Evolutionary conservation across 768 basidiomycete species (phyloP), one percentile per base, ranked within the genome.

Genomic region (Mycena pura): DNA sequence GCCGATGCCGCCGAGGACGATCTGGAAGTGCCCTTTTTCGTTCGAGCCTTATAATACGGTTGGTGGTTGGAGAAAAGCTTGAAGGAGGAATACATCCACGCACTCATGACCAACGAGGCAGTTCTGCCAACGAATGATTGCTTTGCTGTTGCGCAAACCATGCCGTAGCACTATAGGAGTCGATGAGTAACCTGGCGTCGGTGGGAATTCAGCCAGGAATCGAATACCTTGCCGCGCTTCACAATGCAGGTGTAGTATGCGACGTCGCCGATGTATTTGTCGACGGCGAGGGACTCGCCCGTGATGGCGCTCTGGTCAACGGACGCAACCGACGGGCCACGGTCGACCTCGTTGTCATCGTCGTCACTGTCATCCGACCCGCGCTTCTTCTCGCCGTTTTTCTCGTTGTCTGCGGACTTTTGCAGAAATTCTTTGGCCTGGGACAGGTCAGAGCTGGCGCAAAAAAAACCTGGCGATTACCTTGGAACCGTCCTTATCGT

Each of bases 261-360:
- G 14, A 73, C 68, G 46, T 82, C 81, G 27, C 77, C 79, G 29
- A 80, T 52, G 52, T 70, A 80, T 63, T 83, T 83, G 65, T 82
- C 80, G 22, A 78, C 77, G 11, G 82, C 78, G 14, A 83, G 73
- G 19, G 76, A 78, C 65, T 83, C 82, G 29, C 81, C 81, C 0
- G 81, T 82, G 48, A 82, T 80, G 15, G 80, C 80, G 28, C 74
- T 76, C 63, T 83, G 81, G 63, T 83, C 81, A 31, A 79, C 77
- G 15, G 77, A 73, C 59, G 72, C 69, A 38, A 82, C 48, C 9
- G 74, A 74, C 5, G 82, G 78, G 8, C 81, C 82, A 28, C 75
- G 78, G 60, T 78, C 69, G 2, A 62, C 65, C 19, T 69, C 70
- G n/a, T 72, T 69, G 22, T 71, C 71, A 4, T 75, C 72, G 22